These are phyloP conservation scores for Gossypium herbaceum DNA, from an alignment of 345 rosid genomes.

Conservation along the genomic window DNA sequence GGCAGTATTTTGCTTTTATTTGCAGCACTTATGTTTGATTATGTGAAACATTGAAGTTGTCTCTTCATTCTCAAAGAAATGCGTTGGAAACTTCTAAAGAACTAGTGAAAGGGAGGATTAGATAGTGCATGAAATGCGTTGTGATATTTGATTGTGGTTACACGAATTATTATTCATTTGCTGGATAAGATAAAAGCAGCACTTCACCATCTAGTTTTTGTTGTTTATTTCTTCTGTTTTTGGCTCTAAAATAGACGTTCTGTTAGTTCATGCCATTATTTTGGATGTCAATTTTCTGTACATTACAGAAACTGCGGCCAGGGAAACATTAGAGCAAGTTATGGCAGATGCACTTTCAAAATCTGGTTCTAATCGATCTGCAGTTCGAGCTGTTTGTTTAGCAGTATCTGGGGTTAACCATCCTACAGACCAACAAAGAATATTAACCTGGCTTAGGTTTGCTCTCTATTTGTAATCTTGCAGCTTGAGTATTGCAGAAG, in stretches of 20 bases:
- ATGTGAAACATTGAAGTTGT: background rate
- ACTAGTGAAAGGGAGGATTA: background rate
- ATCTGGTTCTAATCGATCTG: conserved; percentile 57
- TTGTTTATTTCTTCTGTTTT: background rate
- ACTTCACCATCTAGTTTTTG: background rate
- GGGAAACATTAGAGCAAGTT: conserved; percentile 76
- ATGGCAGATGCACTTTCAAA: conserved; percentile 73
- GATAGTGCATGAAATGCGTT: background rate
- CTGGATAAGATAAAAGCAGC: background rate
- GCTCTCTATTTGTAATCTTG: conserved; percentile 9
- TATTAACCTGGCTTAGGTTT: conserved; percentile 83
- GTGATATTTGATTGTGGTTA: background rate
- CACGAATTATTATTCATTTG: background rate
- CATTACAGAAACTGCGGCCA: conserved; percentile 71
- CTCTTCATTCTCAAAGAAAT: background rate
- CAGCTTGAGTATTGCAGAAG: background rate
- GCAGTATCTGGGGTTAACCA: conserved; percentile 96
- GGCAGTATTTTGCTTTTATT: background rate
- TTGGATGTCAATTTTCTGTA: conserved; percentile 4
- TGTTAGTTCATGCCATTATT: background rate
- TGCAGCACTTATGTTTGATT: background rate
- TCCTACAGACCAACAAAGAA: conserved; percentile 76
- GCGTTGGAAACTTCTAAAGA: background rate
- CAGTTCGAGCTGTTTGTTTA: conserved; percentile 81
- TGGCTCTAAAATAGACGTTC: background rate